Base-by-base conservation (phyloP, 2,329 filamentous ascomycete genomes). In the Ilyonectria sp. region DNA sequence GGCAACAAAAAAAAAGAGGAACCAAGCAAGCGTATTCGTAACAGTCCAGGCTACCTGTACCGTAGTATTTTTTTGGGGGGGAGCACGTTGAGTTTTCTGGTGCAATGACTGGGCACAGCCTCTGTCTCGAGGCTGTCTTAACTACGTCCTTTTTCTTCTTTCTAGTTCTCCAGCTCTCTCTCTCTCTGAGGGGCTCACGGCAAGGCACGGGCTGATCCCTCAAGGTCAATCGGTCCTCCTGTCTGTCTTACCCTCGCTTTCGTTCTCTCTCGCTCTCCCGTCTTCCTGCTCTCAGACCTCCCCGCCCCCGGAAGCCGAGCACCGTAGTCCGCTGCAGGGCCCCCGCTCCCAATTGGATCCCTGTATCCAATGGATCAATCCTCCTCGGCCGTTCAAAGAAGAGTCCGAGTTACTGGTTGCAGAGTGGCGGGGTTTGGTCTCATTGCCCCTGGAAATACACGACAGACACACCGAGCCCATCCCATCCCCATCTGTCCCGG, bases 1-100 rank as follows among this genome's bases (percentile, higher is more conserved):
- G 62, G 55, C 55, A 55, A 21, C 54, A 15, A 62, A 46, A 57
- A 61, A 46, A 61, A 46, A 33, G 44, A 63, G 63, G 62, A 46
- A 58, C 59, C 46, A 66, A 52, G 63, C 53, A 62, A 33, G 63
- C 63, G 63, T 66, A 66, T 66, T 66, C 63, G 63, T 66, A 66
- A 53, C 44, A 47, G 37, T 35, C 40, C 31, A 40, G 26, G 55
- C 29, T 60, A 53, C n/a, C 58, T 52, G 47, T 60, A 49, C 47
- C 63, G 58, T 57, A 63, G 37, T 26, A 55, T 53, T 63, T 56
- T 57, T 64, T 26, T 33, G n/a, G n/a, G n/a, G n/a, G n/a, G 65
- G 49, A 73, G 63, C 73, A 75, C 74, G 74, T 75, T 75, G 72
- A 69, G 61, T 71, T 74, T 73, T 74, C 72, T 65, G 52, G 62